phyloP scores from a whole-genome alignment of 768 basidiomycete genomes.

The Hypsizygus marmoreus region DNA sequence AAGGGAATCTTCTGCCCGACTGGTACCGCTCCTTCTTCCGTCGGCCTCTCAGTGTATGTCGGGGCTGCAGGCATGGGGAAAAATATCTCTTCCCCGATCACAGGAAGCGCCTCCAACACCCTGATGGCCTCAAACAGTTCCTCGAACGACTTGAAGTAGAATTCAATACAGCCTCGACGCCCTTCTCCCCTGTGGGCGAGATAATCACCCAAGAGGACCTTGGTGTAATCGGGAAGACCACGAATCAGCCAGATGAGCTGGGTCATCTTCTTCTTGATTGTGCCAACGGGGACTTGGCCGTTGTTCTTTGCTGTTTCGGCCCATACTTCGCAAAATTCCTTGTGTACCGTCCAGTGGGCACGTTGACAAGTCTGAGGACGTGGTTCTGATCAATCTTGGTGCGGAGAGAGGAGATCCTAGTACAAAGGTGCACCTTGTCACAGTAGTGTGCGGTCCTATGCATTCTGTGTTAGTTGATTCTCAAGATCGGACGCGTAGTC shows the following conservation, averaged over 20 bases:
- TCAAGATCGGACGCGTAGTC: neutral
- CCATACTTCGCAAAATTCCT: conserved; percentile 4
- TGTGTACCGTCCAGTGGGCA: neutral
- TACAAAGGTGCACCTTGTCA: neutral
- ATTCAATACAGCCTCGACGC: conserved; percentile 4
- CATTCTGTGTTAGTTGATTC: too few relatives aligned
- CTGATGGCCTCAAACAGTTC: conserved; percentile 2
- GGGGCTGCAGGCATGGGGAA: neutral
- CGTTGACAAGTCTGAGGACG: neutral
- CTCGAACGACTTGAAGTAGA: conserved; percentile 3
- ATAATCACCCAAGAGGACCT: neutral
- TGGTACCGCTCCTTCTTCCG: neutral
- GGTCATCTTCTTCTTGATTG: neutral
- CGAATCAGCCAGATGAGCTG: conserved; percentile 4
- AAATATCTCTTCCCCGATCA: neutral
- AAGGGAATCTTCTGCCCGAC: conserved; percentile 2
- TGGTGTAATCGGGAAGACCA: neutral
- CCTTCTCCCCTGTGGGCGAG: neutral
- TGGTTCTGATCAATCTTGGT: neutral
- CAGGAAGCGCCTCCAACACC: neutral
- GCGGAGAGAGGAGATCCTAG: too few relatives aligned
- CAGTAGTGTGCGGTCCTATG: neutral
- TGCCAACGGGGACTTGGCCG: neutral
- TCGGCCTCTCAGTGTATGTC: conserved; percentile 1
- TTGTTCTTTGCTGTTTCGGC: neutral